Evolutionary conservation across 2,329 filamentous ascomycete species (phyloP).

Genomic region (Diaporthe eres): DNA sequence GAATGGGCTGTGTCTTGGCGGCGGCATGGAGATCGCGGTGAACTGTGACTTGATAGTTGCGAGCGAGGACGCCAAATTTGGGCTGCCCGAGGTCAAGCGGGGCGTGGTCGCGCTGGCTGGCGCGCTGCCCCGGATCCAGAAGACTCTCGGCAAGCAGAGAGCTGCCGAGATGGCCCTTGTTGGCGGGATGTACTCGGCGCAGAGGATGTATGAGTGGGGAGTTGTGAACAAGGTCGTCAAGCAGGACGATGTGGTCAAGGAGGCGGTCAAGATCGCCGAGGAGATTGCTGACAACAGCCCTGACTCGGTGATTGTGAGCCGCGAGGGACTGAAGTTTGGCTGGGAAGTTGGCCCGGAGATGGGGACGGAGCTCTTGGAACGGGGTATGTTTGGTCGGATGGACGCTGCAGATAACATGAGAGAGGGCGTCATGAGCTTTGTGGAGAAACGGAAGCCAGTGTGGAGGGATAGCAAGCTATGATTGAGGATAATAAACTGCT

Average conservation of each 20-base stretch:
- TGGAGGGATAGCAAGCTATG: slow-evolving; percentile 77
- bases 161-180: slow-evolving; percentile 80
- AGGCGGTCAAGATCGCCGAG: slow-evolving; percentile 73
- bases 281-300: slow-evolving; percentile 78
- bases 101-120: slow-evolving; percentile 81
- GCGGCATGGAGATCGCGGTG: slow-evolving; percentile 82
- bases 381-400: slow-evolving; percentile 71
- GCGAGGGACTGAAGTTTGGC: slow-evolving; percentile 78
- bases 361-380: slow-evolving; percentile 69
- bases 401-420: slow-evolving; percentile 79
- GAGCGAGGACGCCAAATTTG: slow-evolving; percentile 70
- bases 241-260: slow-evolving; percentile 61
- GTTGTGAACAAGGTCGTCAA: slow-evolving; percentile 77
- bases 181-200: slow-evolving; percentile 71
- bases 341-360: slow-evolving; percentile 80
- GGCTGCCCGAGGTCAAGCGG: slow-evolving; percentile 78
- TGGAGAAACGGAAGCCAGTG: slow-evolving; percentile 78
- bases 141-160: slow-evolving; percentile 76
- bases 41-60: slow-evolving; percentile 82
- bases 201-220: slow-evolving; percentile 75
- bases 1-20: slow-evolving; percentile 81
- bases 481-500: slow-evolving; percentile 27
- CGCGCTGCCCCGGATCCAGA: slow-evolving; percentile 75
- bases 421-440: slow-evolving; percentile 82
- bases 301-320: slow-evolving; percentile 81